Evolutionary conservation across 768 basidiomycete genomes (phyloP), one percentile per base, ranked within the genome.

Genomic region (Candolleomyces aberdarensis): DNA sequence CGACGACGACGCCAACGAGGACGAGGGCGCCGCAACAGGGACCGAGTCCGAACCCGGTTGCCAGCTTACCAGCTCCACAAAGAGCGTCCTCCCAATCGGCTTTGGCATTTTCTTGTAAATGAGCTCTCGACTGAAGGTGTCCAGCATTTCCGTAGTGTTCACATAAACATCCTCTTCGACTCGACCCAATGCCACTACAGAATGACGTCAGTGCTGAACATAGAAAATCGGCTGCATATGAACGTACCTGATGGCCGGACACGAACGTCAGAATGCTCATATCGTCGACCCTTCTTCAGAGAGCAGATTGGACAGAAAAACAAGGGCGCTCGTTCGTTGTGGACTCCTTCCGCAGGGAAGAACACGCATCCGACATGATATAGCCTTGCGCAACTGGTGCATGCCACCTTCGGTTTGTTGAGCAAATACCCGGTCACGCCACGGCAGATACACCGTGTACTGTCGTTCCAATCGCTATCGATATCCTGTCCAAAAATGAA

Each of bases 341-440:
- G 68, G 61, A 52, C 67, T 69, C 62, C 72, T 69, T 87, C 83
- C 43, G 74, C 64, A 2, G 86, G 84, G 71, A 81, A 89, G 73
- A 89, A 91, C 14, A 93, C 91, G 62, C 92, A 94, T 10, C 83
- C 83, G 15, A 80, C 81, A 65, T 94, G 92, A 65, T 92, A 93
- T 15, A 78, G 73, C 65, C 82, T 85, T 63, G 73, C 78, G 74
- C 92, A 94, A 0, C 72, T 69, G 51, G 86, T 85, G 70, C 92
- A 94, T 60, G 83, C 80, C 13, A 92, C 84, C 22, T 80, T 79
- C 3, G 85, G 85, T 67, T 85, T 86, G 62, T 80, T 76, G 57
- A 86, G 73, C 31, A 88, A 72, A 70, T 86, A 88, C 8, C 73
- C 67, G 3, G 84, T 88, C 32, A 84, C 81, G 15, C 89, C 91